Evolutionary conservation across 495 filamentous ascomycete genomes (phyloP), one percentile per base, ranked within the genome.

Genomic region (Hyphodiscus hymeniophilus): DNA sequence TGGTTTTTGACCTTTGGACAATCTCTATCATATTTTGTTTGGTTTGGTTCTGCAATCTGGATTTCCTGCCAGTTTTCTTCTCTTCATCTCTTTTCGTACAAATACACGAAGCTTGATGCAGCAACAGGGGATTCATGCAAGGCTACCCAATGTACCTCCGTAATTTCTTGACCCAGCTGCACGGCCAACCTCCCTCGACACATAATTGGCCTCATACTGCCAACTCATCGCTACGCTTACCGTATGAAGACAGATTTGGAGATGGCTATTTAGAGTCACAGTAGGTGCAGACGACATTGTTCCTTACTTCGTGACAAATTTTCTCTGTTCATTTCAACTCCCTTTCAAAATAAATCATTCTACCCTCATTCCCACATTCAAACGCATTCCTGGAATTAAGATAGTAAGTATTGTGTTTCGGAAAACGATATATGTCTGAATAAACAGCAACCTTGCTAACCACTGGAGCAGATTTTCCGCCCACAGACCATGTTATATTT

Each of bases 131-230:
- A 10, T 17, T n/a, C n/a, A 43, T 43, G 41, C 41, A 43, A 43
- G 41, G 41, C 41, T 43, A 43, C 41, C 41, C 41, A 43, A 43
- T 30, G 23, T n/a, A n/a, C n/a, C n/a, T n/a, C 26, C 13, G 24
- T 43, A 42, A 43, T 16, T 31, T 4, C 23, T n/a, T 31, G 13
- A n/a, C 7, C 11, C 16, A 5, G 23, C 23, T 43, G 15, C 41
- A 43, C 10, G n/a, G 4, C n/a, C 41, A 1, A n/a, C 20, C 41
- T 13, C 6, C 15, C 15, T 36, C 33, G 15, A 36, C 16, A 13
- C 15, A 22, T 24, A 15, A 43, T 43, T 43, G 41, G 41, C 23
- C 41, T 43, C 31, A n/a, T 43, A 15, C 18, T 15, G 41, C 41
- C 41, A 43, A 43, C 41, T 43, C 23, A 30, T 30, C 16, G 23